A percentile compares a stretch with the other conserved stretches of the same genome.
phyloP scores from a whole-genome alignment of 2,329 filamentous ascomycete genomes.

The Pseudopyrenochaeta lycopersici region DNA sequence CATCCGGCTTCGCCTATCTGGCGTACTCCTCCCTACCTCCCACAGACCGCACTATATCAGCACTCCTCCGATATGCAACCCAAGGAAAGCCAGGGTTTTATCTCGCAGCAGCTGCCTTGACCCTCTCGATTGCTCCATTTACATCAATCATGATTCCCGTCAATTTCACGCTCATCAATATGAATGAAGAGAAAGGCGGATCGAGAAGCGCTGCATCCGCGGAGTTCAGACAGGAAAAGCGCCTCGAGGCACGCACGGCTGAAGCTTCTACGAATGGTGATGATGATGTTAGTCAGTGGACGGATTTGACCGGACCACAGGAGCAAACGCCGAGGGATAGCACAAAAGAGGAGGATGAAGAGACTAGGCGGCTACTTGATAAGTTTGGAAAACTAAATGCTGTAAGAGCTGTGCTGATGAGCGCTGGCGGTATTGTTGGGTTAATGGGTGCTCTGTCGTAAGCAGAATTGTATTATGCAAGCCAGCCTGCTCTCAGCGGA shows the following conservation, averaged over 20 bases:
- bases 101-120: constrained; percentile 23
- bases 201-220: constrained; percentile 16
- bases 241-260: constrained; percentile 15
- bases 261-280: constrained; percentile 30
- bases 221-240: constrained; percentile 1
- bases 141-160: constrained; percentile 15
- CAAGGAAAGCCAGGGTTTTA: constrained; percentile 19
- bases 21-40: constrained; percentile 23
- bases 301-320: constrained; percentile 36
- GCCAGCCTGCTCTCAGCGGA: no score
- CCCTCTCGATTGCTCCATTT: constrained; percentile 30
- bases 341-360: constrained; percentile 23
- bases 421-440: constrained; percentile 33
- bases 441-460: constrained; percentile 24
- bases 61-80: background rate
- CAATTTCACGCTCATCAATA: constrained; percentile 25
- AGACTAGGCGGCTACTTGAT: constrained; percentile 26
- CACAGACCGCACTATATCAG: background rate
- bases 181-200: constrained; percentile 33
- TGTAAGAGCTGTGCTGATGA: constrained; percentile 33
- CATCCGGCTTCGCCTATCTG: constrained; percentile 38
- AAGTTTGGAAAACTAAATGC: constrained; percentile 34
- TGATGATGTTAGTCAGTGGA: constrained; percentile 36
- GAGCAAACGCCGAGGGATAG: constrained; percentile 21
- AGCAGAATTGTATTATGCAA: no score